Evolutionary conservation across 1,139 yeast species (phyloP).

Genomic region (Hyphopichia buzzinii): DNA sequence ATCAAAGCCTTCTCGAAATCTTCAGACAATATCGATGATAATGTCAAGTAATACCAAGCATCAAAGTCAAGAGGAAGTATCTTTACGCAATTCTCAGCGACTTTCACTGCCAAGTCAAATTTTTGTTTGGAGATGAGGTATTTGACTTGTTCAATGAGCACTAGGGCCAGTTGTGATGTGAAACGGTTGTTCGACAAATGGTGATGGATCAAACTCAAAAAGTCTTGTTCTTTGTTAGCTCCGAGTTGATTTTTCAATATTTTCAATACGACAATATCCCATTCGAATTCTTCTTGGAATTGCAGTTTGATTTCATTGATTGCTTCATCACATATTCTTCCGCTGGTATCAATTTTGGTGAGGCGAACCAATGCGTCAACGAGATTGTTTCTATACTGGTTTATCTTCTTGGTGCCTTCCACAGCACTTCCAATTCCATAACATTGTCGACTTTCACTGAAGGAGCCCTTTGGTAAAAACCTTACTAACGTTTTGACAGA

Average conservation of each 20-base stretch:
- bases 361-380: constrained; percentile 30
- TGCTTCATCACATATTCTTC: constrained; percentile 19
- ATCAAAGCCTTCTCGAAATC: constrained; percentile 31
- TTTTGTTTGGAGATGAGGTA: constrained; percentile 31
- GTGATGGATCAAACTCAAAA: constrained; percentile 24
- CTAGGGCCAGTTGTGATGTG: constrained; percentile 35
- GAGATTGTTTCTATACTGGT: constrained; percentile 32
- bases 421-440: constrained; percentile 30
- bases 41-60: constrained; percentile 36
- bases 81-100: constrained; percentile 31
- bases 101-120: constrained; percentile 24
- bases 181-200: constrained; percentile 18
- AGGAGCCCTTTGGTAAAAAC: constrained; percentile 25
- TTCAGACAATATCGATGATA: constrained; percentile 31
- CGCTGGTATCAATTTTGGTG: constrained; percentile 19
- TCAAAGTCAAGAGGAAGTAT: constrained; percentile 44
- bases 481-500: constrained; percentile 20
- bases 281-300: constrained; percentile 19
- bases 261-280: constrained; percentile 30
- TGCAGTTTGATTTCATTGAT: constrained; percentile 16
- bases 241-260: constrained; percentile 27
- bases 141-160: constrained; percentile 39
- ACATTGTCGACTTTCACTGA: constrained; percentile 25
- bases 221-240: constrained; percentile 23
- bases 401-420: constrained; percentile 22